Base-by-base conservation (phyloP, 2,329 filamentous ascomycete species). In the Fusarium pseudoanthophilum region DNA sequence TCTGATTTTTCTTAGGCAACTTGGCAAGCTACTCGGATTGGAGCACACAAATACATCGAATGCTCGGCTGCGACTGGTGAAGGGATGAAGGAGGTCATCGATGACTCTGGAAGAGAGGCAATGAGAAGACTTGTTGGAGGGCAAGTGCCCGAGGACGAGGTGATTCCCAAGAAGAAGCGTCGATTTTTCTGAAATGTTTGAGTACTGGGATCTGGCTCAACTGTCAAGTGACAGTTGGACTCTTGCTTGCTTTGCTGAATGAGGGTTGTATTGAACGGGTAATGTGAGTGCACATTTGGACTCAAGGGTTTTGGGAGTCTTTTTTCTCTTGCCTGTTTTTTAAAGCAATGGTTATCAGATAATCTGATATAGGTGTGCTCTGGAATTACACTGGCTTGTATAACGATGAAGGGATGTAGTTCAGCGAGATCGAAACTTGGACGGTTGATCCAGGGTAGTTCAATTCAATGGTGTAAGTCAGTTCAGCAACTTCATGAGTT, bases 31-130 rank as follows among this genome's bases (percentile, higher is more conserved):
- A 64, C 64, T 15, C 75, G 78, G 0, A 79, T 83, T 30, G 75
- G 77, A 4, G 80, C 79, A 1, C 53, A 76, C 30, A 59, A 63
- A 11, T 83, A 83, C 46, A 36, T 77, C 15, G 82, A 84, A 62
- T 83, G 81, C 60, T 84, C 82, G 10, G 81, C 82, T 52, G 68
- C 75, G 16, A 82, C 79, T 11, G 81, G 82, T 4, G 78, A 84
- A 28, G 81, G 81, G 10, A 71, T 83, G 60, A 75, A 79, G 18
- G 67, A 64, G 8, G 46, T 83, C 5, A 69, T 84, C 6, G 78
- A 81, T 16, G 74, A 77, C 3, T 71, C 75, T 32, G 78, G 51
- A 5, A 63, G 58, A 37, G 78, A 79, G 60, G 78, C 79, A 1
- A 73, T 73, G 15, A 61, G 70, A 39, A 68, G 74, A 30, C 68